These are phyloP conservation scores for Carallia brachiata DNA, from an alignment of 345 rosid species.

Conservation along the genomic window DNA sequence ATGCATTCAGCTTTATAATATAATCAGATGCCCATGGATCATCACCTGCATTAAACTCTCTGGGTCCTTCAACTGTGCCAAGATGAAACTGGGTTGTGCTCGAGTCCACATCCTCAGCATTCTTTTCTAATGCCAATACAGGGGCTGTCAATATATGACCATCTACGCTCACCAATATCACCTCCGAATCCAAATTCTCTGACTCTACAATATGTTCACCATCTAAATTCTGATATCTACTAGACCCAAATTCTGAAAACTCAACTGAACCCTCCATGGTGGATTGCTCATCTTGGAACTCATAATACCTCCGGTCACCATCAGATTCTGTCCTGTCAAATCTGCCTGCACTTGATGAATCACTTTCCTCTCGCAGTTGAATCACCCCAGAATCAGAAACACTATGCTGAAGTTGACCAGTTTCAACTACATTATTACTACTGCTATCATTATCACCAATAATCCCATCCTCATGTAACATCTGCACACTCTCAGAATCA, in stretches of 20 bases:
- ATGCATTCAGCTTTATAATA: slow-evolving; percentile 39
- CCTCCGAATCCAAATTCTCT: slow-evolving; percentile 57
- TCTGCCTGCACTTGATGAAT: slow-evolving; percentile 30
- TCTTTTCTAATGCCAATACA: slow-evolving; percentile 57
- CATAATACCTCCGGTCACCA: slow-evolving; percentile 57
- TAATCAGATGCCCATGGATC: slow-evolving; percentile 51
- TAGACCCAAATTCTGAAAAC: slow-evolving; percentile 55
- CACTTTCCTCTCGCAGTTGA: slow-evolving; percentile 40
- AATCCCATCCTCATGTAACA: slow-evolving; percentile 17
- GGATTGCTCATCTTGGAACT: slow-evolving; percentile 63
- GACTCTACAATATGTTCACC: slow-evolving; percentile 45
- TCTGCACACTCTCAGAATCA: slow-evolving; percentile 20
- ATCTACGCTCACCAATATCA: slow-evolving; percentile 79
- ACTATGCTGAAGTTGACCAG: slow-evolving; percentile 58
- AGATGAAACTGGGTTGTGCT: slow-evolving; percentile 76
- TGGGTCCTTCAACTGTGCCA: slow-evolving; percentile 73
- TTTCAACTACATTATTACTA: slow-evolving; percentile 19
- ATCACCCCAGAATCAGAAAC: slow-evolving; percentile 57
- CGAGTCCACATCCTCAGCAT: slow-evolving; percentile 53
- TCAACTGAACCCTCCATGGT: slow-evolving; percentile 45
- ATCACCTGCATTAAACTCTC: slow-evolving; percentile 55
- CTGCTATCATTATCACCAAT: slow-evolving; percentile 19
- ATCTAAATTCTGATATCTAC: slow-evolving; percentile 46
- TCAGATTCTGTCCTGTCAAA: slow-evolving; percentile 78
- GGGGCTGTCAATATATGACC: slow-evolving; percentile 86